Conservation (phyloP, 441 rosid species). For the Erodium moschatum region DNA sequence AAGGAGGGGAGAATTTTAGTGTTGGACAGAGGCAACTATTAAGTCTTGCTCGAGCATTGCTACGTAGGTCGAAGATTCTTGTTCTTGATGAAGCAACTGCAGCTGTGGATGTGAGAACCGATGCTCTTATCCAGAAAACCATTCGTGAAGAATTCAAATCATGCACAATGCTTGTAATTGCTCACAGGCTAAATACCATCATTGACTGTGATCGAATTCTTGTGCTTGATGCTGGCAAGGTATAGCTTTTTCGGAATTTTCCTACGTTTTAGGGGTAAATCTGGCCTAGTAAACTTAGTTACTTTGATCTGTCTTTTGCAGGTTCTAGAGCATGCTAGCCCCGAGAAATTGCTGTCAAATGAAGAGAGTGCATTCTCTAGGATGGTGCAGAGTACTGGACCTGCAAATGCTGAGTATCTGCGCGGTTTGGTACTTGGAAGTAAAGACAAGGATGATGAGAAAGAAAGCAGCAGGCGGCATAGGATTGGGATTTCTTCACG, state of each 20-base stretch:
- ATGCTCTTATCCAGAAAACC: constrained; percentile 87
- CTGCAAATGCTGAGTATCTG: constrained; percentile 83
- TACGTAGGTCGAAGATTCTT: constrained; percentile 88
- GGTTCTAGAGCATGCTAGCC: constrained; percentile 75
- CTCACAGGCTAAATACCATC: constrained; percentile 86
- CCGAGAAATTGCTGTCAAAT: constrained; percentile 58
- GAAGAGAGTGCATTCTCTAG: constrained; percentile 69
- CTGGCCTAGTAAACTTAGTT: background rate
- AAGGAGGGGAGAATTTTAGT: constrained; percentile 89
- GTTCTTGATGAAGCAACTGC: constrained; percentile 98
- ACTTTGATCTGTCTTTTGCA: constrained; percentile 19
- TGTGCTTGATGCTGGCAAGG: constrained; percentile 78
- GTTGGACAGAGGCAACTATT: constrained; percentile 88
- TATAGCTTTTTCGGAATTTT: constrained; percentile 18
- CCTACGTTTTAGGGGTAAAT: background rate
- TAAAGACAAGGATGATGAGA: constrained; percentile 21
- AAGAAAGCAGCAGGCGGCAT: constrained; percentile 30
- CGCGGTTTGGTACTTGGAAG: constrained; percentile 55
- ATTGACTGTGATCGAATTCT: constrained; percentile 81
- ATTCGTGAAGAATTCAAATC: constrained; percentile 86
- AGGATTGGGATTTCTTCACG: constrained; percentile 64
- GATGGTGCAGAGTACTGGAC: constrained; percentile 92
- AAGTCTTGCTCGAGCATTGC: constrained; percentile 86
- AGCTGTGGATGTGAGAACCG: constrained; percentile 92
- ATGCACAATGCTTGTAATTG: constrained; percentile 91